phyloP scores from a whole-genome alignment of 306 rosid species.

The Psophocarpus tetragonolobus region DNA sequence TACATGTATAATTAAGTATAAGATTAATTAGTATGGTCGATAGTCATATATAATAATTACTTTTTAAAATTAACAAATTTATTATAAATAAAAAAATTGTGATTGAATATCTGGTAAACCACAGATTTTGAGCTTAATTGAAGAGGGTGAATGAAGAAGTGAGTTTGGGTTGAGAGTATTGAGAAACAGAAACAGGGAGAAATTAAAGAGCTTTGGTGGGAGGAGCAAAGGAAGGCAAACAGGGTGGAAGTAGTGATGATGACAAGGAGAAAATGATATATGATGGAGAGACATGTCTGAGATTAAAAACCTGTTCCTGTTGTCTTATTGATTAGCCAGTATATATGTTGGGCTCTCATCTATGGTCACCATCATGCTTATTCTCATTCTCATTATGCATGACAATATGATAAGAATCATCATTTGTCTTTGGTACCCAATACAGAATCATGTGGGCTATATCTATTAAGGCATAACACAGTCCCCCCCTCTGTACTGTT shows the following conservation, averaged over 20 bases:
- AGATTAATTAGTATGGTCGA: too few relatives aligned
- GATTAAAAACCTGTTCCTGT: conserved; percentile 43
- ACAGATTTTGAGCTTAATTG: too few relatives aligned
- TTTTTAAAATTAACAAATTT: too few relatives aligned
- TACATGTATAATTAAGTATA: too few relatives aligned
- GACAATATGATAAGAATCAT: conserved; percentile 39
- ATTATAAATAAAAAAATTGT: too few relatives aligned
- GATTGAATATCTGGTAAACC: too few relatives aligned
- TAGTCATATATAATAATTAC: too few relatives aligned
- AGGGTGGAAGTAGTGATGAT: too few relatives aligned
- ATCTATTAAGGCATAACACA: conserved; percentile 31
- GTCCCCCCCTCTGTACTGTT: conserved; percentile 24
- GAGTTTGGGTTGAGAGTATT: too few relatives aligned
- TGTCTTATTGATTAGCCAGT: conserved; percentile 49
- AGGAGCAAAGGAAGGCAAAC: too few relatives aligned
- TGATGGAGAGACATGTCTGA: conserved; percentile 45
- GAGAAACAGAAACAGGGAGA: too few relatives aligned
- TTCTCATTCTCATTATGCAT: conserved; percentile 36
- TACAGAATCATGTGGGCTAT: conserved; percentile 43
- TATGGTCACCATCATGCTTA: conserved; percentile 35
- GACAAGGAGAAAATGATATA: conserved; percentile 35
- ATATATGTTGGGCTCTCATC: conserved; percentile 28
- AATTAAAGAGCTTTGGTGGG: conserved; percentile 40
- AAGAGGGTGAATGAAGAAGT: too few relatives aligned
- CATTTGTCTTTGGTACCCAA: conserved; percentile 42